phyloP scores from a whole-genome alignment of 345 rosid species.

The Melaleuca alternifolia region DNA sequence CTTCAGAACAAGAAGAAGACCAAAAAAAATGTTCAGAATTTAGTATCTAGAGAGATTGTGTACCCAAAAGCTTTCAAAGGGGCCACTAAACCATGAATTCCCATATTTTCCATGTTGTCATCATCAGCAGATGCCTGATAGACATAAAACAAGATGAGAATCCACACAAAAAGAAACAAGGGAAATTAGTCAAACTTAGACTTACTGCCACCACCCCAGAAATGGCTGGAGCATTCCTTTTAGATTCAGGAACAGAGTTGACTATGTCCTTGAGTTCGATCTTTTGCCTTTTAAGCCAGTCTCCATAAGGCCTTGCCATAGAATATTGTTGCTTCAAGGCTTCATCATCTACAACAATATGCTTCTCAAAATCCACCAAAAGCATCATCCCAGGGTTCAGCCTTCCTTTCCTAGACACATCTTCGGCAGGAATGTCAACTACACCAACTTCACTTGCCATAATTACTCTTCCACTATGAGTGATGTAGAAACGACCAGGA shows the following conservation, averaged over 20 bases:
- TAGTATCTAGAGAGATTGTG: background rate
- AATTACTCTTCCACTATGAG: constrained; percentile 83
- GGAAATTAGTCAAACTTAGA: background rate
- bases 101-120: constrained; percentile 76
- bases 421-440: constrained; percentile 87
- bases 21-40: background rate
- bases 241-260: constrained; percentile 56
- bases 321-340: constrained; percentile 96
- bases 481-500: constrained; percentile 90
- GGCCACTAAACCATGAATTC: constrained; percentile 78
- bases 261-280: constrained; percentile 68
- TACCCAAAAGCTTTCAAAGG: constrained; percentile 99
- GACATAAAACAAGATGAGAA: background rate
- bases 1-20: background rate
- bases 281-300: constrained; percentile 89
- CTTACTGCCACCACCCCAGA: constrained; percentile 66
- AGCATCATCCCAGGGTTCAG: constrained; percentile 99
- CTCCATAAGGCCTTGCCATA: constrained; percentile 76
- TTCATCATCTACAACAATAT: constrained; percentile 86
- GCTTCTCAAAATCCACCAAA: constrained; percentile 94
- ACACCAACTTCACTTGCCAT: constrained; percentile 99
- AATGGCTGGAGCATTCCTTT: constrained; percentile 44
- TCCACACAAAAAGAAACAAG: background rate
- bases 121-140: constrained; percentile 62
- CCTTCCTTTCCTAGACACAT: constrained; percentile 92